Evolutionary conservation across 2,329 filamentous ascomycete species (phyloP).

Genomic region (Fusarium austroafricanum): DNA sequence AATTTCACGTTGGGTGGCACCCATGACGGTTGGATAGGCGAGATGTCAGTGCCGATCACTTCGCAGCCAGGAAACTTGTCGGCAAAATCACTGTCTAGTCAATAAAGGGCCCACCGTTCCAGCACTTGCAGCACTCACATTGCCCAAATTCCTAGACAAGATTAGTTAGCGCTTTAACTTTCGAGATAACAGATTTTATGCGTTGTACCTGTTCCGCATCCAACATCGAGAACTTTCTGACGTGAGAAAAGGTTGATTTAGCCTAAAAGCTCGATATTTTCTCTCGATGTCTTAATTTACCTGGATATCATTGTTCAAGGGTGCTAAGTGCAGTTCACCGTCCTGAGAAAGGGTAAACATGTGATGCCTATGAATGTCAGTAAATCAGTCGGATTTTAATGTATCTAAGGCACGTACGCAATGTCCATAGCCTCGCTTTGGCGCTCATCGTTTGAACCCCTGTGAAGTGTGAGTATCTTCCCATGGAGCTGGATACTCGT

Average conservation of each 20-base stretch:
- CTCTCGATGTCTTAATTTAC: background rate
- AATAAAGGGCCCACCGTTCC: fast-evolving
- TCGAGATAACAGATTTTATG: background rate
- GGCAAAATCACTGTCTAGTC: constrained; percentile 28
- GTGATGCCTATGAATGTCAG: constrained; percentile 4
- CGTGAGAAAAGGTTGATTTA: background rate
- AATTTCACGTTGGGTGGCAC: constrained; percentile 36
- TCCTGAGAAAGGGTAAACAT: constrained; percentile 23
- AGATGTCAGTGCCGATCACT: constrained; percentile 34
- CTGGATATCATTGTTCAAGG: background rate
- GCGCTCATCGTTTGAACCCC: constrained; percentile 23
- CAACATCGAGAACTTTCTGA: constrained; percentile 22
- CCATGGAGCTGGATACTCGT: fast-evolving
- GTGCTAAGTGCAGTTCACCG: constrained; percentile 13
- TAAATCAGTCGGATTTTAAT: background rate
- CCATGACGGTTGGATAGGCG: constrained; percentile 35
- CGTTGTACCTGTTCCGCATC: constrained; percentile 22
- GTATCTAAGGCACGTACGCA: background rate
- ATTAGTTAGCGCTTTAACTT: background rate
- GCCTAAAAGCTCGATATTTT: background rate
- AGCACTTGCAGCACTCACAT: background rate
- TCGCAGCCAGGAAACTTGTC: constrained; percentile 31
- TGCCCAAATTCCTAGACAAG: constrained; percentile 29
- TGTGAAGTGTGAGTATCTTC: background rate
- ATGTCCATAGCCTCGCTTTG: constrained; percentile 24